Evolutionary conservation across 2,329 filamentous ascomycete species (phyloP).

Genomic region (Sarocladiaceae sp.): DNA sequence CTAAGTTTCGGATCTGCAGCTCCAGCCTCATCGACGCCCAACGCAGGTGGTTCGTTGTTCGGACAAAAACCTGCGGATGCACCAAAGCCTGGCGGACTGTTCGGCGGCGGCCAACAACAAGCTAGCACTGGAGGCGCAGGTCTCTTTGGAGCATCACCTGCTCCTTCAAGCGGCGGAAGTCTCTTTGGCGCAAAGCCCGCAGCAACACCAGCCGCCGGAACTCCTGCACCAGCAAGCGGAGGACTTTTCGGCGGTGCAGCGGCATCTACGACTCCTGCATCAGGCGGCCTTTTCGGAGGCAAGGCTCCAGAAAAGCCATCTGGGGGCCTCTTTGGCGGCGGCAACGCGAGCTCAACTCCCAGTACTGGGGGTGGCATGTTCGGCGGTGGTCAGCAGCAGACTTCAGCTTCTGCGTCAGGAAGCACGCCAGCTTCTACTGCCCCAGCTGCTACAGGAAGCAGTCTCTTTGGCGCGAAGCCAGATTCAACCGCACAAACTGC

Average conservation of each 20-base stretch:
- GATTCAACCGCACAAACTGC: not conserved
- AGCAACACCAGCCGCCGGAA: slow-evolving; percentile 25
- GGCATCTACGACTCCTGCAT: slow-evolving; percentile 3
- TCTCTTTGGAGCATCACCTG: slow-evolving; percentile 21
- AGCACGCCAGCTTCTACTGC: not conserved
- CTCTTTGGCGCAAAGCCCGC: slow-evolving; percentile 18
- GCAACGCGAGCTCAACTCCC: not conserved
- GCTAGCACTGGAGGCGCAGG: slow-evolving; percentile 20
- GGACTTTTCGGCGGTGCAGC: slow-evolving; percentile 12
- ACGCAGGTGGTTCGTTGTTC: slow-evolving; percentile 24
- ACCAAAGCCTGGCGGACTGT: slow-evolving; percentile 24
- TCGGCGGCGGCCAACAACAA: slow-evolving; percentile 16
- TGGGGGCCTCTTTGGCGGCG: slow-evolving; percentile 15
- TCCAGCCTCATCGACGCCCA: slow-evolving; percentile 23
- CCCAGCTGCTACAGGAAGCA: not conserved
- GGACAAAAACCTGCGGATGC: slow-evolving; percentile 24
- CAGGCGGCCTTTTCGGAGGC: slow-evolving; percentile 14
- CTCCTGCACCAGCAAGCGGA: slow-evolving; percentile 24
- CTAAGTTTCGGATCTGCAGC: slow-evolving; percentile 38
- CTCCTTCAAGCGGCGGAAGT: slow-evolving; percentile 17
- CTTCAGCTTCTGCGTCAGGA: not conserved
- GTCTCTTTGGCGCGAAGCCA: slow-evolving; percentile 1
- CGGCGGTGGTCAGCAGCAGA: slow-evolving; percentile 8
- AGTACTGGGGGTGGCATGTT: not conserved
- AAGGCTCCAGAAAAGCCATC: slow-evolving; percentile 11